Conservation (phyloP, 331 rosid species). For the Stylosanthes scabra region DNA sequence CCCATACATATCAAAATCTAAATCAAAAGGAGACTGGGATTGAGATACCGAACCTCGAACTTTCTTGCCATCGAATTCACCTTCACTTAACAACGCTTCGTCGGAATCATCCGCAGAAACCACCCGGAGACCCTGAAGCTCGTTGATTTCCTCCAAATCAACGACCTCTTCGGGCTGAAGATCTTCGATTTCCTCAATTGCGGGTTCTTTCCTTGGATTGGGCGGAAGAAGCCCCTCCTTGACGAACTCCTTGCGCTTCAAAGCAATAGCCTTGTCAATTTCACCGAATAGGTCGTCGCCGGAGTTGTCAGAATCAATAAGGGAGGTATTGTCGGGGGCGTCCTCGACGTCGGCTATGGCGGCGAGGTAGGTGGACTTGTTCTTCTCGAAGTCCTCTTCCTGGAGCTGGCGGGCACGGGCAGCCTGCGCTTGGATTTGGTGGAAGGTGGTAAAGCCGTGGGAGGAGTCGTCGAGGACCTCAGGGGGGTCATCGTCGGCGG, state of each 20-base stretch:
- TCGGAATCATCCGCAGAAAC: constrained; percentile 33
- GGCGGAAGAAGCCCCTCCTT: constrained; percentile 85
- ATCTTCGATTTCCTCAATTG: constrained; percentile 45
- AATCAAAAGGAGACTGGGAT: constrained; percentile 71
- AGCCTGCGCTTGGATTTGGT: constrained; percentile 82
- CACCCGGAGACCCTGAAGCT: constrained; percentile 61
- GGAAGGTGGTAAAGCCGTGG: constrained; percentile 81
- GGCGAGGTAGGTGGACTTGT: constrained; percentile 81
- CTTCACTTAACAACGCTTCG: background rate
- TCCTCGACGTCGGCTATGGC: constrained; percentile 88
- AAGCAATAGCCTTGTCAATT: constrained; percentile 81
- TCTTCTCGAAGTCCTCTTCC: constrained; percentile 72
- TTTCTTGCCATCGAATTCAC: constrained; percentile 35
- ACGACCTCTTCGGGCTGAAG: constrained; percentile 76
- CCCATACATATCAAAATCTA: constrained; percentile 82
- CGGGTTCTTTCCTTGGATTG: constrained; percentile 63
- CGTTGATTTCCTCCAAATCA: constrained; percentile 83
- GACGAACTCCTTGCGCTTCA: constrained; percentile 90
- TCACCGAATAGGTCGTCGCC: constrained; percentile 88
- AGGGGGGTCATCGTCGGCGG: constrained; percentile 88
- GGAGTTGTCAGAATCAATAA: constrained; percentile 30
- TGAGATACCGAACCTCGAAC: constrained; percentile 39
- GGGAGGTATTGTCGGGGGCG: constrained; percentile 50
- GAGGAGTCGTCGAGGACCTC: constrained; percentile 73
- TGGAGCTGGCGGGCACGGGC: constrained; percentile 69